Conservation (phyloP, 805 yeast species). For the Metschnikowia bowlesiae region DNA sequence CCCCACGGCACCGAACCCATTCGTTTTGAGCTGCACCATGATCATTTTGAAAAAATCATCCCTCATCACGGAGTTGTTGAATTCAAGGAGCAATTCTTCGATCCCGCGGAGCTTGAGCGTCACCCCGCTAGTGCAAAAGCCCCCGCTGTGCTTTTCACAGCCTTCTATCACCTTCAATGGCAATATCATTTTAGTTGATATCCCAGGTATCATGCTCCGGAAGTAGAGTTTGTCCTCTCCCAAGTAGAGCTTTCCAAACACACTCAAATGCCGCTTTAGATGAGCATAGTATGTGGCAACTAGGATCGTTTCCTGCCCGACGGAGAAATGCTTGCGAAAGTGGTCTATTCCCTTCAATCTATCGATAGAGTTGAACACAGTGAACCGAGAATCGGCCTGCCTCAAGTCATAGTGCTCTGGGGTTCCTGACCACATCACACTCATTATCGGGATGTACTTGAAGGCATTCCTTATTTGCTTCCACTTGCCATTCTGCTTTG, state of each 20-base stretch:
- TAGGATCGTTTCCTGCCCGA: conserved; percentile 48
- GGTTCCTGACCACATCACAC: conserved; percentile 50
- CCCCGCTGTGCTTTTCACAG: conserved; percentile 38
- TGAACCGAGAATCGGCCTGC: conserved; percentile 43
- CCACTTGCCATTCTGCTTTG: conserved; percentile 10
- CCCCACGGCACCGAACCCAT: conserved; percentile 38
- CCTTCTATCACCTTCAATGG: conserved; percentile 73
- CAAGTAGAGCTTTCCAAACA: conserved; percentile 78
- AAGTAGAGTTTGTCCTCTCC: conserved; percentile 71
- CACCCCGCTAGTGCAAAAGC: conserved; percentile 52
- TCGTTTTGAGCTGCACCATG: conserved; percentile 24
- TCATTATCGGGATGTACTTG: conserved; percentile 28
- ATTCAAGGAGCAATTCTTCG: conserved; percentile 75
- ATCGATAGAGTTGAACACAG: conserved; percentile 41
- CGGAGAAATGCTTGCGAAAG: conserved; percentile 62
- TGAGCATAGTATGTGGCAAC: conserved; percentile 69
- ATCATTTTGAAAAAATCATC: conserved; percentile 67
- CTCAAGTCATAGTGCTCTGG: conserved; percentile 55
- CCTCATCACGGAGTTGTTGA: conserved; percentile 56
- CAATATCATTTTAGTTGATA: conserved; percentile 73
- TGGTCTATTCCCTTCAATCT: conserved; percentile 48
- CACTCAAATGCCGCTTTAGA: conserved; percentile 65
- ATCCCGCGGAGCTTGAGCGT: conserved; percentile 67
- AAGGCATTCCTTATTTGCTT: conserved; percentile 18
- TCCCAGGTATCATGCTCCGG: conserved; percentile 73